These are phyloP conservation scores for Peronospora tabacina DNA, from an alignment of 352 stramenopile species.

Conservation along the genomic window DNA sequence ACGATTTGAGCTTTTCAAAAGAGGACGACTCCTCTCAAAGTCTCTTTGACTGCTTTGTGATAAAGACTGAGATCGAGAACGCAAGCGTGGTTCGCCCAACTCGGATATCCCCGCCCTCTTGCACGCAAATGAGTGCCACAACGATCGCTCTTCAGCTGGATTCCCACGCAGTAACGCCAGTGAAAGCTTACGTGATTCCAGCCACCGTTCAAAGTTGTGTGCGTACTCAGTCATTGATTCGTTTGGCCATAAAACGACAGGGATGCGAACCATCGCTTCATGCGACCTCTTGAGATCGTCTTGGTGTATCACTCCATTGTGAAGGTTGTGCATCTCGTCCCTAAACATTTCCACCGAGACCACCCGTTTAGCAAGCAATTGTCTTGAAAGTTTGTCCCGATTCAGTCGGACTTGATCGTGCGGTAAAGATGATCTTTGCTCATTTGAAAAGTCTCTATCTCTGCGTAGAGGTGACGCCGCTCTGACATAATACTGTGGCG, in stretches of 20 bases:
- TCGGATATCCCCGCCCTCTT: slow-evolving; percentile 14
- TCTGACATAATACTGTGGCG: slow-evolving; percentile 5
- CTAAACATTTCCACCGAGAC: slow-evolving; percentile 24
- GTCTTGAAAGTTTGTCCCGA: slow-evolving; percentile 2
- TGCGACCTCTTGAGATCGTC: slow-evolving; percentile 20
- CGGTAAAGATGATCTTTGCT: slow-evolving; percentile 8
- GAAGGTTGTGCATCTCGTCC: slow-evolving; percentile 24
- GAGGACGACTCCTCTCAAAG: slow-evolving; percentile 7
- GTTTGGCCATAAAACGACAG: slow-evolving; percentile 14
- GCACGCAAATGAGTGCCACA: slow-evolving; percentile 27
- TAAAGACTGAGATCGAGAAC: slow-evolving; percentile 13
- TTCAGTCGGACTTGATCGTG: background rate
- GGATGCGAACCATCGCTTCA: slow-evolving; percentile 24
- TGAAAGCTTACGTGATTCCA: slow-evolving; percentile 14
- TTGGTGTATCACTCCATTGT: slow-evolving; percentile 18
- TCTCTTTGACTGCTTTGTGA: slow-evolving; percentile 10
- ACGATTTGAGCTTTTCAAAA: background rate
- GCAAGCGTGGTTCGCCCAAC: slow-evolving; percentile 4
- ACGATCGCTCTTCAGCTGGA: slow-evolving; percentile 22
- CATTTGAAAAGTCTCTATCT: no score
- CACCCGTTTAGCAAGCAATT: slow-evolving; percentile 23
- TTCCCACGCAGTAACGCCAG: slow-evolving; percentile 15
- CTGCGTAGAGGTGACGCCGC: slow-evolving; percentile 7
- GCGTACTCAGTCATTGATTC: slow-evolving; percentile 24
- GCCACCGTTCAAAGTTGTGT: slow-evolving; percentile 23